Evolutionary conservation across 176 grass and related monocot species (phyloP), one percentile per base, ranked within the genome.

Genomic region (Oryza nivara): DNA sequence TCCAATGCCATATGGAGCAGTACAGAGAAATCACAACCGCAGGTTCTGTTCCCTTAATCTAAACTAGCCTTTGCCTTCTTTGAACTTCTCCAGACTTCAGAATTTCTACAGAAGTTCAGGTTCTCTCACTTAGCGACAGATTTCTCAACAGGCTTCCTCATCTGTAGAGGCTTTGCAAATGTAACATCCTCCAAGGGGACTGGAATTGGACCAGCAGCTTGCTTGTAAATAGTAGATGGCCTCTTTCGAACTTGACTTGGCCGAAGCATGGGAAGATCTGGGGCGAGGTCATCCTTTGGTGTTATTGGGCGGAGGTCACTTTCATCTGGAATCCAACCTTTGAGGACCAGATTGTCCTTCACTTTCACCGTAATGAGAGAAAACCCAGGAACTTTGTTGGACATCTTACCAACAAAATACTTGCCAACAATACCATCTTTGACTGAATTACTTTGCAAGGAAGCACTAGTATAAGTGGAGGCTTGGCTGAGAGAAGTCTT

Each of bases 251-350:
- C 13, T 34, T 80, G 61, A 84, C 89, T 83, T 70, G 70, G 43
- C 34, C 34, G 51, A 68, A 87, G 80, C 75, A 90, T 75, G 54
- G 89, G 80, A 34, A 87, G 80, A 49, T 80, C 80, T 35, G 84
- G 89, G 17, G 80, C 76, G 84, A 90, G 75, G 49, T 87, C 84
- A 75, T 90, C 80, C 32, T 83, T 90, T 0, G 64, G 75, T 83
- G 75, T 79, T 64, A 79, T 80, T 75, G 80, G 41, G 4, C 34
- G 44, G 66, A 87, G 89, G 28, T 70, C 84, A 51, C 34, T 80
- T 87, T 79, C 80, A 87, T 90, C 84, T 65, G 84, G 89, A 61
- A 90, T 16, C 84, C 89, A 90, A 70, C 89, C 89, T 90, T 73
- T 90, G 84, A 90, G 84, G 19, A 90, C 52, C 64, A 84, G 89